Conservation (phyloP, 2,329 filamentous ascomycete genomes). For the Xylaria sp. region DNA sequence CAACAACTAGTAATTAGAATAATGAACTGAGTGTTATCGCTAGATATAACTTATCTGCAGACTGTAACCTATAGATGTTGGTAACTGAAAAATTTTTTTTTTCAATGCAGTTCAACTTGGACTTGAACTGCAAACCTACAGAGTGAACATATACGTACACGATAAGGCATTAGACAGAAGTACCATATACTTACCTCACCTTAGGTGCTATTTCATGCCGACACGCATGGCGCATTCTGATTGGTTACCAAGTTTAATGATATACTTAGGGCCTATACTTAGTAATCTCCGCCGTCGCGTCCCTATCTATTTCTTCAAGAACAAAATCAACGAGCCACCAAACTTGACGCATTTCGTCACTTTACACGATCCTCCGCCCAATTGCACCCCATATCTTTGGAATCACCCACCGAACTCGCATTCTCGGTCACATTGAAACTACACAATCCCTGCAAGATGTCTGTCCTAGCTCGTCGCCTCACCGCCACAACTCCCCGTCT, state of each 20-base stretch:
- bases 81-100: too few species aligned
- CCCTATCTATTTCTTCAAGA: not conserved
- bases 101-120: too few species aligned
- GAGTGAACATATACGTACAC: too few species aligned
- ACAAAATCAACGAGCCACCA: too few species aligned
- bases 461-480: conserved; percentile 64
- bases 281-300: conserved; percentile 31
- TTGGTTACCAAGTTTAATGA: conserved; percentile 24
- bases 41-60: too few species aligned
- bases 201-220: not conserved
- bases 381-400: not conserved
- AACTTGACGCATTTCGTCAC: not conserved
- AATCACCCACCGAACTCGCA: not conserved
- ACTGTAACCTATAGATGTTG: too few species aligned
- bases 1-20: too few species aligned
- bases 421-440: not conserved
- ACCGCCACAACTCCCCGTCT: conserved; percentile 53
- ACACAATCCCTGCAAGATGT: conserved; percentile 46
- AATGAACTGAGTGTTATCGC: too few species aligned
- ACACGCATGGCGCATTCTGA: not conserved
- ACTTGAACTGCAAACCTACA: too few species aligned
- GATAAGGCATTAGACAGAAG: too few species aligned
- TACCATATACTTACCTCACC: too few species aligned
- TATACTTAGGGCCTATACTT: not conserved
- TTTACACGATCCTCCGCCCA: not conserved